Base-by-base conservation (phyloP, 1,284 basidiomycete species). In the Dichomitus squalens region DNA sequence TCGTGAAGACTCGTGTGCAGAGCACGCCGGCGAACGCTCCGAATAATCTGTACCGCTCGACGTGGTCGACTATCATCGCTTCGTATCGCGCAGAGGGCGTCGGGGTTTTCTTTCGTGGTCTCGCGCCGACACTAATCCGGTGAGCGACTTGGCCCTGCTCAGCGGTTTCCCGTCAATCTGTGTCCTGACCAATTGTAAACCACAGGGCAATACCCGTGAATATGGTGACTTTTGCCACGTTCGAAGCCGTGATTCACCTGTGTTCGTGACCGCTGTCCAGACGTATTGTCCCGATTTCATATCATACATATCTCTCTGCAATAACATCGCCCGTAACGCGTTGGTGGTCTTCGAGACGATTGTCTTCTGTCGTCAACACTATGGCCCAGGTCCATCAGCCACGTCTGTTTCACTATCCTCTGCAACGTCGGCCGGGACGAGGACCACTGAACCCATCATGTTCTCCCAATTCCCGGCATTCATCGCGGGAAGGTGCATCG, bases 1-100 rank as follows among this genome's bases (percentile, higher is more conserved):
- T 94, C 5, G 79, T 95, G 63, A 95, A 95, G 75, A 95, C 93
- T 6, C 83, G 92, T 2, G 84, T 95, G 66, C 93, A 96, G 71
- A 83, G 83, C 29, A 67, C 65, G 44, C 61, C 54, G 47, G 69
- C 49, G 43, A 11, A 83, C 85, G 14, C 82, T 88, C 66, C 91
- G 90, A 71, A 82, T 79, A 57, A 69, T 58, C 85, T 84, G 0
- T 89, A 86, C 69, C 73, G 79, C 16, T 81, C 79, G 33, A 84
- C 81, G 7, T 66, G 75, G 61, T 84, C 84, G 41, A 87, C 87
- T 0, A 81, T 84, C 50, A 66, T 76, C 0, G 66, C 87, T 56
- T 88, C 88, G 0, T 88, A 90, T 62, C 79, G 81, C 14, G 69
- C 77, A 6, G 88, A 91, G 66, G 92, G 92, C 0, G 62, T 78